Conservation (phyloP, 208 protist genomes). For the Sergeia podlipaevii region DNA sequence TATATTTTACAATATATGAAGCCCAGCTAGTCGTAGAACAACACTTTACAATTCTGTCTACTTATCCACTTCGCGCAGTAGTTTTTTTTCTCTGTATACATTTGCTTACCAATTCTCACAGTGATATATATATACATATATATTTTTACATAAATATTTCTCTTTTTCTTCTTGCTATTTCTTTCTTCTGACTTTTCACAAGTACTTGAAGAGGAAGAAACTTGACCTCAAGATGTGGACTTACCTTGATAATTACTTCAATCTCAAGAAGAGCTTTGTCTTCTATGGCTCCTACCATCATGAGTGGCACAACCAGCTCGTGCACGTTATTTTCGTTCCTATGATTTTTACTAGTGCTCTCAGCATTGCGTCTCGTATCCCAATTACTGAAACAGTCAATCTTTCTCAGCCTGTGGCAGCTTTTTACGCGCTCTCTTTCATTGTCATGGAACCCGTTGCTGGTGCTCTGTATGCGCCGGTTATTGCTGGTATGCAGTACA, state of each 20-base stretch:
- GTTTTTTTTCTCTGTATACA: conserved; percentile 3
- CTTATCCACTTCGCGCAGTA: no score
- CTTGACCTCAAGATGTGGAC: conserved; percentile 12
- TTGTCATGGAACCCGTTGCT: conserved; percentile 53
- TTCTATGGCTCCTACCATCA: conserved; percentile 74
- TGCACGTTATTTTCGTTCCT: conserved; percentile 76
- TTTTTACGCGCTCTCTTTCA: conserved; percentile 53
- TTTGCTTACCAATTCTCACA: conserved; percentile 1
- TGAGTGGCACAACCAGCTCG: conserved; percentile 54
- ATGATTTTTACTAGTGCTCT: conserved; percentile 64
- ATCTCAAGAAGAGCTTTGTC: conserved; percentile 58
- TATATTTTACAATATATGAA: no score
- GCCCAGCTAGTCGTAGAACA: no score
- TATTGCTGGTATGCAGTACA: conserved; percentile 33
- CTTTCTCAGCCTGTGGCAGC: conserved; percentile 35
- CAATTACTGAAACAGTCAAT: conserved; percentile 28
- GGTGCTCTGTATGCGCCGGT: conserved; percentile 48
- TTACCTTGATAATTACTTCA: conserved; percentile 55
- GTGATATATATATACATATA: background rate
- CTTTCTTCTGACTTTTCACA: conserved; percentile 4
- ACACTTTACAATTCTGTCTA: no score
- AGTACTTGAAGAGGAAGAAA: no score
- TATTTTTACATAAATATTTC: no score
- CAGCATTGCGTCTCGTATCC: conserved; percentile 33
- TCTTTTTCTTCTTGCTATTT: conserved; percentile 8